Conservation (phyloP, 1,139 yeast genomes). For the Suhomyces wounanorum region DNA sequence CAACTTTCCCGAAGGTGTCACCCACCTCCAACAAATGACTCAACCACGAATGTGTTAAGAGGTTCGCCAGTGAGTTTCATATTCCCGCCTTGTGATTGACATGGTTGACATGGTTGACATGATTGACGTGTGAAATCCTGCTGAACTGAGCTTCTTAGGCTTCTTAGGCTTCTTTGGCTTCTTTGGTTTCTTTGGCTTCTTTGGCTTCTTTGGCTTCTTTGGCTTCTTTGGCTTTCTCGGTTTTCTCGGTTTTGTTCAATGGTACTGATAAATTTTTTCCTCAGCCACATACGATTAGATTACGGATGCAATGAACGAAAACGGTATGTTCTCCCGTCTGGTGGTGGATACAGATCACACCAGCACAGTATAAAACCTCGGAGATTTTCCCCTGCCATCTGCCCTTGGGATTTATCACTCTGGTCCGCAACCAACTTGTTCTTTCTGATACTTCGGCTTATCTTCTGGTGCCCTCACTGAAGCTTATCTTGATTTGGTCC, state of each 20-base stretch:
- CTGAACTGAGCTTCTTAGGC: not conserved
- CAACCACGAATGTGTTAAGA: too few relatives aligned
- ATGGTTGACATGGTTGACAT: not conserved
- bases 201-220: too few relatives aligned
- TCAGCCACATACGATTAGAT: not conserved
- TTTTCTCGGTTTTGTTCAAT: not conserved
- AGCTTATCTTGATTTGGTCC: not conserved
- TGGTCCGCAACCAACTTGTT: not conserved
- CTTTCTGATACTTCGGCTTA: not conserved
- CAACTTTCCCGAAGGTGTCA: too few relatives aligned
- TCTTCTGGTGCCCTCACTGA: not conserved
- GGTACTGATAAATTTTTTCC: not conserved
- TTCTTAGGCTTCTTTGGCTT: too few relatives aligned
- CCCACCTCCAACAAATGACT: too few relatives aligned
- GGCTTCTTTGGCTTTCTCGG: too few relatives aligned
- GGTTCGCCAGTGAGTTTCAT: not conserved
- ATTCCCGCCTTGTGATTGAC: not conserved
- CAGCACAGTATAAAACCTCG: not conserved
- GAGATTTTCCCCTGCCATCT: not conserved
- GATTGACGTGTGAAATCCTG: not conserved
- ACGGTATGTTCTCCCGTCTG: not conserved
- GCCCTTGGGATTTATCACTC: not conserved
- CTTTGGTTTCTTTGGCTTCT: too few relatives aligned
- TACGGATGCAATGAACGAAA: not conserved
- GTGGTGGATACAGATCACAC: not conserved